These are phyloP conservation scores for Trichoderma sp. DNA, from an alignment of 2,329 filamentous ascomycete genomes.

Conservation along the genomic window DNA sequence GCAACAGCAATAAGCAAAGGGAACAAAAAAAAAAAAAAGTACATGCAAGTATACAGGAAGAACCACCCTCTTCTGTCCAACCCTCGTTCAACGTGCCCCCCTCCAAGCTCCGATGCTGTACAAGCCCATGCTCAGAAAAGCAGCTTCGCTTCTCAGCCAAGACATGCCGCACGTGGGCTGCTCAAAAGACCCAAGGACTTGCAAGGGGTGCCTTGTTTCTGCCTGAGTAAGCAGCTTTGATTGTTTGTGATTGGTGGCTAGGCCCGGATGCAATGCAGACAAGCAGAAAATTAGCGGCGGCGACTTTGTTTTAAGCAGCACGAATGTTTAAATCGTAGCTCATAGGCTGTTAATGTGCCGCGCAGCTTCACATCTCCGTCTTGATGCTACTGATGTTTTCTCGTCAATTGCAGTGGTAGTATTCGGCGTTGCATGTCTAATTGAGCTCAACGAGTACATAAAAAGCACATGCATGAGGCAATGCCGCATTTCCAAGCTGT, in stretches of 20 bases:
- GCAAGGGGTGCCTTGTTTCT: not conserved
- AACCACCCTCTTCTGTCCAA: not conserved
- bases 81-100: slow-evolving; percentile 15
- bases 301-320: not conserved
- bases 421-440: not conserved
- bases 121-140: not conserved
- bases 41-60: too few species aligned
- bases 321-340: not conserved
- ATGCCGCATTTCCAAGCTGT: not conserved
- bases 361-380: not conserved
- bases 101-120: not conserved
- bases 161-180: slow-evolving; percentile 30
- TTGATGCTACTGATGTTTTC: not conserved
- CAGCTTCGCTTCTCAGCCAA: slow-evolving; percentile 27
- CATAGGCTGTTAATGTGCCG: not conserved
- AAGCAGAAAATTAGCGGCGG: not conserved
- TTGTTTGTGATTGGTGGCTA: not conserved
- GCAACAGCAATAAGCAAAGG: not conserved
- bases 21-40: not conserved
- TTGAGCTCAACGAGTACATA: not conserved
- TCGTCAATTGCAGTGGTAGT: too few species aligned
- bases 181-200: not conserved
- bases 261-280: not conserved
- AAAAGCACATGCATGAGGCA: not conserved
- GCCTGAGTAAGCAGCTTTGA: not conserved